Evolutionary conservation across 2,329 filamentous ascomycete species (phyloP).

Genomic region (Cladosporium sp.): DNA sequence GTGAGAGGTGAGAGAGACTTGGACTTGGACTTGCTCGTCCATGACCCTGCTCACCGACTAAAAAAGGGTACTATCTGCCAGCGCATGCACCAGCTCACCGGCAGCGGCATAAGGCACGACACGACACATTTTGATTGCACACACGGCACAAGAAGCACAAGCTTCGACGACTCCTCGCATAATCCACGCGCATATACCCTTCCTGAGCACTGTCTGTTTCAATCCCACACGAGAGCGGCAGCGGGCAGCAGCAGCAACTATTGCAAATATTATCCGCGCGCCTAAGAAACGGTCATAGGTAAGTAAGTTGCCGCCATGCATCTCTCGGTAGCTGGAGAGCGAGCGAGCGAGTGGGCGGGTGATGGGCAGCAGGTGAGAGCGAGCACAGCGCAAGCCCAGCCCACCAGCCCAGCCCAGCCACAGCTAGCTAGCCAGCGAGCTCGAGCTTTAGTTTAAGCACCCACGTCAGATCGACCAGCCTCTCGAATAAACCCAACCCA

Average conservation of each 20-base stretch:
- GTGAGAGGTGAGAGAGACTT: background rate
- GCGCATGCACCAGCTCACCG: slow-evolving; percentile 8
- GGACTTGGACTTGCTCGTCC: background rate
- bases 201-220: background rate
- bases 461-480: slow-evolving; percentile 15
- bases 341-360: background rate
- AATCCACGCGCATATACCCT: background rate
- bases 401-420: too few species aligned
- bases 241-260: background rate
- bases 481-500: slow-evolving; percentile 7
- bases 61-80: background rate
- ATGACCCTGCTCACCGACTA: slow-evolving; percentile 4
- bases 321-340: background rate
- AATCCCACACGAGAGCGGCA: background rate
- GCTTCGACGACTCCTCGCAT: background rate
- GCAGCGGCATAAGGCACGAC: slow-evolving; percentile 6
- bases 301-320: background rate
- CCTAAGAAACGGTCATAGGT: background rate
- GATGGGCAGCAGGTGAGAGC: background rate
- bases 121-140: background rate
- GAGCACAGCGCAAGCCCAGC: slow-evolving; percentile 9
- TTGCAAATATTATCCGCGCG: background rate
- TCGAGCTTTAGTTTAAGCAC: slow-evolving; percentile 1
- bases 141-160: background rate
- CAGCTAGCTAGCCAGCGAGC: background rate